Conservation (phyloP, 495 filamentous ascomycete genomes). For the Bombardia bombarda region DNA sequence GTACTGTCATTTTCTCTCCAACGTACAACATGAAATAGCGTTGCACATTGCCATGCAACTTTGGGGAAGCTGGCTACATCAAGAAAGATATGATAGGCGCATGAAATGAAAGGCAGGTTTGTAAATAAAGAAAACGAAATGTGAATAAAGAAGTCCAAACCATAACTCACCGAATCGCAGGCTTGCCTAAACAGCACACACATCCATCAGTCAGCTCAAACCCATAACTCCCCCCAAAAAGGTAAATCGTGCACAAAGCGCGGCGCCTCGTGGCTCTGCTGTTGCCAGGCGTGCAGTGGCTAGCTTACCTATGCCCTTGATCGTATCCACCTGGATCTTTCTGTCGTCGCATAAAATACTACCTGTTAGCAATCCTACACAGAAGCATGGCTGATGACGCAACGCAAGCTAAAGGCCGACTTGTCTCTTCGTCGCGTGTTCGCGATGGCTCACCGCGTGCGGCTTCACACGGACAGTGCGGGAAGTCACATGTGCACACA, state of each 20-base stretch:
- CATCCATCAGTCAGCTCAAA: background rate
- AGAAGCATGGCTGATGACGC: background rate
- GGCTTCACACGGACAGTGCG: no score
- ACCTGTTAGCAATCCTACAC: background rate
- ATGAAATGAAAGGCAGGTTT: no score
- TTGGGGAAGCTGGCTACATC: background rate
- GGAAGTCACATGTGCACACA: background rate
- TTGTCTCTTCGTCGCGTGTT: no score
- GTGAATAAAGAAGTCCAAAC: slow-evolving; percentile 1
- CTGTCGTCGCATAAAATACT: slow-evolving; percentile 22
- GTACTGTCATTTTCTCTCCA: no score
- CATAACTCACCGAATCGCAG: slow-evolving; percentile 54
- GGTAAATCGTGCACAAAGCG: background rate
- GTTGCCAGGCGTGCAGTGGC: no score
- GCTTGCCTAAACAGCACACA: slow-evolving; percentile 36
- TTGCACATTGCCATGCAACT: no score
- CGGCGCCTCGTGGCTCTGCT: no score
- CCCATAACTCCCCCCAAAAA: background rate
- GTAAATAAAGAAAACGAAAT: background rate
- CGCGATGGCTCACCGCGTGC: no score
- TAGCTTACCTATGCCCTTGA: slow-evolving; percentile 58
- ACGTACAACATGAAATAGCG: no score
- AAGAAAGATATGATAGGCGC: background rate
- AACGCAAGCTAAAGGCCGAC: no score
- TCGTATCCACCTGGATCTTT: slow-evolving; percentile 53